phyloP scores from a whole-genome alignment of 495 filamentous ascomycete species.

The Glonium stellatum region DNA sequence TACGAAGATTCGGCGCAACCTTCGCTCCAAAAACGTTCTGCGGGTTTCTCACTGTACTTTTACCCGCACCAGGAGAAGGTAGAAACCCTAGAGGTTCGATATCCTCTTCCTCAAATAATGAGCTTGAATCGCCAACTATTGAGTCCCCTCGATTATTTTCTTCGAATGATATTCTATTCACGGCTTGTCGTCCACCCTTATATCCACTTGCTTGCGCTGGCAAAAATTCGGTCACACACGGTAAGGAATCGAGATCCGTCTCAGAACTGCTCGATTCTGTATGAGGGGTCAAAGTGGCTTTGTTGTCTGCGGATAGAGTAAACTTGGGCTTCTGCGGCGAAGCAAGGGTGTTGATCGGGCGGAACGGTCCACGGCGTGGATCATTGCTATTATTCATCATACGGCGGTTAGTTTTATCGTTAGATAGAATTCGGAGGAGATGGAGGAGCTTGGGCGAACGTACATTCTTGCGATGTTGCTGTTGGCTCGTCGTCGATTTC shows the following conservation, averaged over 20 bases:
- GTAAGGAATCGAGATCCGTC: neutral
- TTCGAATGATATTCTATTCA: neutral
- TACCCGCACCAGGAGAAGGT: slow-evolving; percentile 1
- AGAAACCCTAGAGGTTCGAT: neutral
- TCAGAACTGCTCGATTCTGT: slow-evolving; percentile 16
- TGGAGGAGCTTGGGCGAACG: neutral
- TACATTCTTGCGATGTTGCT: neutral
- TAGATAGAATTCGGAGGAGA: neutral
- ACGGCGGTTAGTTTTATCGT: neutral
- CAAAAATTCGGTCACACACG: neutral
- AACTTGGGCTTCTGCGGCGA: slow-evolving; percentile 31
- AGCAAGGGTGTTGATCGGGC: slow-evolving; percentile 29
- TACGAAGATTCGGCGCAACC: too few relatives aligned
- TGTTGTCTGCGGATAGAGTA: neutral
- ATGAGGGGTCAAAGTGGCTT: neutral
- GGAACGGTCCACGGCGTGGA: slow-evolving; percentile 24
- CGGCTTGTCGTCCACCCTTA: neutral
- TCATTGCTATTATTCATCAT: slow-evolving; percentile 16
- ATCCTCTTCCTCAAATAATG: neutral
- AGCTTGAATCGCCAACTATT: neutral
- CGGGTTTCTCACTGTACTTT: too few relatives aligned
- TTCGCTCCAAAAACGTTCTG: too few relatives aligned
- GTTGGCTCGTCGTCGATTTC: neutral
- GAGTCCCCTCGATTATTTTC: neutral
- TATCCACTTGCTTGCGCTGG: neutral